Conservation (phyloP, 441 rosid species). For the Gossypium davidsonii region DNA sequence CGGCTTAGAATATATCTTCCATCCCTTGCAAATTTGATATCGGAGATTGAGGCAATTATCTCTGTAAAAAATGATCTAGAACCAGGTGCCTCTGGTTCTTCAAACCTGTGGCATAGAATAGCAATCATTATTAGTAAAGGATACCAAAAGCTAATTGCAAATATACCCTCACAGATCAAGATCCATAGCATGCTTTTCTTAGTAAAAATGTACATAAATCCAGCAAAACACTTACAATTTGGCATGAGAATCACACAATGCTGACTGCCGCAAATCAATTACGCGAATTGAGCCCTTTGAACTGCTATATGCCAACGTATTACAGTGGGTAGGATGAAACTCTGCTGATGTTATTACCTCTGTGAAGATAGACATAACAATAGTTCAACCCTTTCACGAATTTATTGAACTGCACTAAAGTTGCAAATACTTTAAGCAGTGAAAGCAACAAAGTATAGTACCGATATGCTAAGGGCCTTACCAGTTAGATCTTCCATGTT, state of each 20-base stretch:
- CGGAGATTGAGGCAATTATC: constrained; percentile 97
- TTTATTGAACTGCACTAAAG: not conserved
- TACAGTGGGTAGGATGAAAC: constrained; percentile 92
- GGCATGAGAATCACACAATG: constrained; percentile 65
- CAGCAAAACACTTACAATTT: constrained; percentile 31
- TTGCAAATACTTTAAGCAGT: not conserved
- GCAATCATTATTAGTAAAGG: constrained; percentile 14
- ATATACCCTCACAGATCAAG: not conserved
- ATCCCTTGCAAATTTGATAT: constrained; percentile 82
- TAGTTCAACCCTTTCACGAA: not conserved
- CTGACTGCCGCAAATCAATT: constrained; percentile 93
- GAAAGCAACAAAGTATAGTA: not conserved
- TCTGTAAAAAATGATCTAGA: constrained; percentile 94
- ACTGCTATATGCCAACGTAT: constrained; percentile 87
- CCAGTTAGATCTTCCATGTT: constrained; percentile 98
- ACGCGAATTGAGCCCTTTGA: constrained; percentile 96
- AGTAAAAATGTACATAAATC: constrained; percentile 1
- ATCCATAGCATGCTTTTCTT: not conserved
- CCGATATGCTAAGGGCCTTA: constrained; percentile 21
- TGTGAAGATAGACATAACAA: constrained; percentile 30
- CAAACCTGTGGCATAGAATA: constrained; percentile 57
- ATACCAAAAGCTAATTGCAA: constrained; percentile 3
- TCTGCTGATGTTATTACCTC: constrained; percentile 99
- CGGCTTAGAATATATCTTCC: constrained; percentile 97
- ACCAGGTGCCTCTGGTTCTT: constrained; percentile 88